Evolutionary conservation across 345 rosid genomes (phyloP).

Genomic region (Camelina neglecta): DNA sequence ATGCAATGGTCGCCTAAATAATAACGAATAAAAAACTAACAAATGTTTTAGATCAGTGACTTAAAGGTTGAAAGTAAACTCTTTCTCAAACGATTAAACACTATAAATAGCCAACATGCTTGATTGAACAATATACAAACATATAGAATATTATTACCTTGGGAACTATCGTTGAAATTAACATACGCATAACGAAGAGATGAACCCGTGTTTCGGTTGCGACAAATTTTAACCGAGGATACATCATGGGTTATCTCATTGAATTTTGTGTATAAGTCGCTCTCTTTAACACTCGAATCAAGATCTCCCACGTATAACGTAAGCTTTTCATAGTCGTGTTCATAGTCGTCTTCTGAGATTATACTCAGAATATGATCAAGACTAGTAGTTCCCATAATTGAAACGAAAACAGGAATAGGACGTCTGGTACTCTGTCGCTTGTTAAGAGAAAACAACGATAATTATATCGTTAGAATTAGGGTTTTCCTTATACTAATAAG

Average conservation of each 20-base stretch:
- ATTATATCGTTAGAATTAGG: too few relatives aligned
- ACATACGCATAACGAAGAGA: constrained; percentile 68
- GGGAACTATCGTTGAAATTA: constrained; percentile 50
- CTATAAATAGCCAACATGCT: not conserved
- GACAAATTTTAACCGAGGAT: constrained; percentile 53
- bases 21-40: not conserved
- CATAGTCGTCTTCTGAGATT: not conserved
- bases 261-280: constrained; percentile 53
- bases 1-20: not conserved
- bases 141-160: constrained; percentile 42
- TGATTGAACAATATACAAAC: not conserved
- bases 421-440: not conserved
- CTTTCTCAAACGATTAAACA: not conserved
- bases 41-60: not conserved
- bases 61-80: not conserved
- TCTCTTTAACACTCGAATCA: constrained; percentile 50
- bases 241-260: constrained; percentile 48
- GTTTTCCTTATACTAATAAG: too few relatives aligned
- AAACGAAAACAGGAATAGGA: not conserved
- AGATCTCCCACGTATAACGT: constrained; percentile 64
- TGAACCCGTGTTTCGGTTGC: constrained; percentile 43
- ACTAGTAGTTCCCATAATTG: not conserved
- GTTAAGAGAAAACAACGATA: too few relatives aligned
- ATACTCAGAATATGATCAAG: too few relatives aligned
- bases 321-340: constrained; percentile 32